Base-by-base conservation (phyloP, 139 green algal species). In the Pseudopediastrum boryanum region DNA sequence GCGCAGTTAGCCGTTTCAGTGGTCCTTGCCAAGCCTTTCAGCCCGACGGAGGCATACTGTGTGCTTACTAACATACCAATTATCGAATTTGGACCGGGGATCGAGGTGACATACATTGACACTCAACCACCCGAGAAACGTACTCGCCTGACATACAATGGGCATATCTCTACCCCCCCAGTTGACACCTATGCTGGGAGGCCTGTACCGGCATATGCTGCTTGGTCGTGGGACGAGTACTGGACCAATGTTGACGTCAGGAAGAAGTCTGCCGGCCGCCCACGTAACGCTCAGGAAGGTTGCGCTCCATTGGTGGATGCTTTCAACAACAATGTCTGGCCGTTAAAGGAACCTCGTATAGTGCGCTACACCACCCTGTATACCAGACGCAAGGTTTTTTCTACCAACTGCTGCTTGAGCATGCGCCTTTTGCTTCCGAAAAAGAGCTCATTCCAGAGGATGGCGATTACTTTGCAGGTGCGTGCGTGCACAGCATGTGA, bases 21-120 rank as follows among this genome's bases (percentile, higher is more conserved):
- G 4, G 6, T 59, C 42, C 35, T 75, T n/a, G 41, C 67, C 23
- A 58, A 42, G 67, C 42, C 67, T 12, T 9, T 59, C 3, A 44
- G 42, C 48, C 67, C 67, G 3, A 41, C 44, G 33, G 67, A 75
- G 39, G 44, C 38, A 27, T 41, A 43, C 8, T 29, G 38, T 16
- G 21, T 63, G 16, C 4, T 27, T 1, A 29, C 43, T 0, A 44
- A 44, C 4, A 35, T 59, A 29, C 42, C 67, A 4, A 31, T 59
- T 6, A 29, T 75, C 7, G 35, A 43, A 43, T 31, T n/a, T n/a
- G n/a, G n/a, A n/a, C n/a, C 2, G 27, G 31, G 33, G 33, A 10
- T 62, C 5, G 41, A 35, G 16, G 67, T 75, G n/a, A 75, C 41
- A 2, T 75, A 44, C n/a, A 27, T 75, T 3, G 67, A 75, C 42